phyloP scores from a whole-genome alignment of 2,329 filamentous ascomycete species.

The Fusarium fracticaudum region DNA sequence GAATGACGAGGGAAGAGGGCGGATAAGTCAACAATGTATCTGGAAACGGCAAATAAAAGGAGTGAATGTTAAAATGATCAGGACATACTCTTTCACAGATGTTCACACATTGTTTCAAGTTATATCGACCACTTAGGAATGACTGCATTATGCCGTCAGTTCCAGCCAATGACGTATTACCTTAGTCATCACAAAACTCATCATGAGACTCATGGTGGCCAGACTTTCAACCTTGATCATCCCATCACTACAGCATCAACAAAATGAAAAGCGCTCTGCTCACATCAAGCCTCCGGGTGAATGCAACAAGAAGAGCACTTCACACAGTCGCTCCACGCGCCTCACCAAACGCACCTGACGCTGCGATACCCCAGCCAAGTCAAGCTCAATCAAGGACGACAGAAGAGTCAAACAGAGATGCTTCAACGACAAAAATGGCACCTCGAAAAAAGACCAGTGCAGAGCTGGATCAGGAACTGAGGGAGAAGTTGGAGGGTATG shows the following conservation, averaged over 20 bases:
- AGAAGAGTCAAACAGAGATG: neutral
- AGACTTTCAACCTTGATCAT: neutral
- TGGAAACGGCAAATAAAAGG: rapidly evolving
- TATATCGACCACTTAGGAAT: neutral
- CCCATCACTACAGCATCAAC: neutral
- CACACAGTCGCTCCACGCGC: neutral
- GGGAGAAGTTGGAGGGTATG: constrained; percentile 70
- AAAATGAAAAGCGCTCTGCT: constrained; percentile 5
- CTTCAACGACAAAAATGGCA: neutral
- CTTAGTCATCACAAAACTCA: neutral
- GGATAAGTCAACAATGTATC: neutral
- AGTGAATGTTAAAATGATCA: no score
- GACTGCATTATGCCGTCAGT: constrained; percentile 3
- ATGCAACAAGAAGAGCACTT: rapidly evolving
- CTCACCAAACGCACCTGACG: neutral
- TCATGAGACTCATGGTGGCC: neutral
- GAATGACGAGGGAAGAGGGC: rapidly evolving
- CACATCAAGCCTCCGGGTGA: rapidly evolving
- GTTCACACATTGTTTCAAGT: neutral
- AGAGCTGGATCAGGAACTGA: constrained; percentile 74
- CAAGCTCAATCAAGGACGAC: neutral
- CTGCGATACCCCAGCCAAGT: neutral
- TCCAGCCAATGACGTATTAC: constrained; percentile 20
- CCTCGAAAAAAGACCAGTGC: constrained; percentile 62
- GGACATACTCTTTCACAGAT: no score